phyloP scores from a whole-genome alignment of 2,329 filamentous ascomycete species.

The Leptodontidium sp. region DNA sequence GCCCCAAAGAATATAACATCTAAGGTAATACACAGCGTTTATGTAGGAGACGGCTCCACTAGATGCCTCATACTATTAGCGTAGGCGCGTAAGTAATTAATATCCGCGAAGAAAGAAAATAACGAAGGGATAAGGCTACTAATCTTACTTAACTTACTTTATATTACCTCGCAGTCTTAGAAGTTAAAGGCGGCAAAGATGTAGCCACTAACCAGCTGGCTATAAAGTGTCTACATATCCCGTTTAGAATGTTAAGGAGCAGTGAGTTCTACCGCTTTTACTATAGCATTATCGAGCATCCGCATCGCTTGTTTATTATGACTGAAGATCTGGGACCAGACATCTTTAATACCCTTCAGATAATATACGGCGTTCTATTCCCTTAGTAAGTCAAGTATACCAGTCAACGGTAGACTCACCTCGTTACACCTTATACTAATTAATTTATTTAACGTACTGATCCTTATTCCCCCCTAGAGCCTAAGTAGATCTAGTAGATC shows the following conservation, averaged over 20 bases:
- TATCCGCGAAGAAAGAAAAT: constrained; percentile 7
- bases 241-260: neutral
- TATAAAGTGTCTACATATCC: neutral
- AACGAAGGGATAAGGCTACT: constrained; percentile 48
- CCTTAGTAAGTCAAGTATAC: neutral
- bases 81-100: neutral
- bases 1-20: neutral
- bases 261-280: neutral
- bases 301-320: neutral
- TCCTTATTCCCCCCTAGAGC: neutral
- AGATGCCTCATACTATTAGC: neutral
- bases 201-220: neutral
- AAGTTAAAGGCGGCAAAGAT: neutral
- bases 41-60: constrained; percentile 3
- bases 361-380: neutral
- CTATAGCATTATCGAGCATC: neutral
- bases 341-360: neutral
- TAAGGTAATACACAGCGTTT: neutral
- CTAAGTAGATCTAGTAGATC: neutral
- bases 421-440: neutral
- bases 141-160: constrained; percentile 7
- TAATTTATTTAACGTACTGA: neutral
- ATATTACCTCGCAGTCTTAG: neutral
- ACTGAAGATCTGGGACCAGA: neutral
- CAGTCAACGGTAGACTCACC: neutral